Base-by-base conservation (phyloP, 192 early-diverging fungal genomes). In the Podila verticillata region DNA sequence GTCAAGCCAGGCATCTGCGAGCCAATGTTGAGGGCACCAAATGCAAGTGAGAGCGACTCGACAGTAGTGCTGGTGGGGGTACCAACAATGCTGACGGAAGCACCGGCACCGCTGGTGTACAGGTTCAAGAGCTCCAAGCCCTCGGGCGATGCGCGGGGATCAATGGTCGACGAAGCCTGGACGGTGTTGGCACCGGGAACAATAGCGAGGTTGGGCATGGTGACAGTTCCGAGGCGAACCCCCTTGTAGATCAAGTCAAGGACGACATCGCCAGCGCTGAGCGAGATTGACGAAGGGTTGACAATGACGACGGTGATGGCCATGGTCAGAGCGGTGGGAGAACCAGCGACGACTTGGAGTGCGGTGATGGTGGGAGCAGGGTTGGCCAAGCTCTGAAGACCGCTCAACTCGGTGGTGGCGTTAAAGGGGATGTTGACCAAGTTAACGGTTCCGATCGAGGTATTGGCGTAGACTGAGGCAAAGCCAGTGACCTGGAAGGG, bases 201-300 rank as follows among this genome's bases (percentile, higher is more conserved):
- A 32, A 89, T 48, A 9, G 72, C 75, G 64, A 89, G 57, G 65
- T 84, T 74, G 20, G 65, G 49, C 35, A 86, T 63, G 30, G 70
- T 63, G 22, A 87, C 86, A 30, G 61, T 60, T 48, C 87, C 87
- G 60, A 87, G 72, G 1, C 57, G 12, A 9, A 64, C 67, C 62
- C 66, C 65, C 29, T 75, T 61, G 39, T 81, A 83, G 6, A 83
- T 35, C 75, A 89, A 71, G 17, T 61, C 58, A n/a, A 87, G 82
- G 31, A 48, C 47, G 13, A 86, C 86, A 63, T 87, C 85, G 26
- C 85, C 85, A 47, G 79, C 69, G 5, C 35, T 35, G 36, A 89
- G 83, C 7, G 70, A 72, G 39, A 88, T 75, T 20, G 63, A 72
- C 29, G 86, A 81, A 30, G 88, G 86, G 61, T 89, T 88, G 57